Percentiles rank a stretch among this genome's conserved stretches.
Evolutionary conservation across 1,284 basidiomycete species (phyloP).

Genomic region (Ceratobasidium theobromae): DNA sequence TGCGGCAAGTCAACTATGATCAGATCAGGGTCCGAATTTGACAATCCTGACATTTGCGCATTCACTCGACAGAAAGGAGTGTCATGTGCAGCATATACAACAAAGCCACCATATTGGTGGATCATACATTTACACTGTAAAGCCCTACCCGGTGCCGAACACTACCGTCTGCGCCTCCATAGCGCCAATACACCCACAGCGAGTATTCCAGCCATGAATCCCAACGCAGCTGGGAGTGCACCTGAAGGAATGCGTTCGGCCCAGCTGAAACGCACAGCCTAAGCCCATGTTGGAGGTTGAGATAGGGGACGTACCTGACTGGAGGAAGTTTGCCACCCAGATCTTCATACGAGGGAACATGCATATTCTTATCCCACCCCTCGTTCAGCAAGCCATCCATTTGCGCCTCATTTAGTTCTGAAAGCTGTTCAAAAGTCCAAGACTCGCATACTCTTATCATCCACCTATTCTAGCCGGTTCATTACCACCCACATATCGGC

Average conservation of each 20-base stretch:
- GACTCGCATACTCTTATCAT: conserved; percentile 87
- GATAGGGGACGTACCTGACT: not conserved
- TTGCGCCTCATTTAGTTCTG: conserved; percentile 60
- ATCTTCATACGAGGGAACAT: conserved; percentile 27
- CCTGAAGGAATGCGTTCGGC: conserved; percentile 2
- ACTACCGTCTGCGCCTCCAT: not conserved
- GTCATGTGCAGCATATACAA: too few species aligned
- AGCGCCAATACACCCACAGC: not conserved
- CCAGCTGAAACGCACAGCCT: conserved; percentile 17
- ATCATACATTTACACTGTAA: too few species aligned
- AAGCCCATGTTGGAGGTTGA: not conserved
- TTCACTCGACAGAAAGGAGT: too few species aligned
- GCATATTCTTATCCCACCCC: conserved; percentile 63
- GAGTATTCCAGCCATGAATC: conserved; percentile 8
- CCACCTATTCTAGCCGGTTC: conserved; percentile 53
- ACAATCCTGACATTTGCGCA: too few species aligned
- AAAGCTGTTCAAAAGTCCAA: conserved; percentile 80
- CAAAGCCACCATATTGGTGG: not conserved
- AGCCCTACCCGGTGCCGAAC: not conserved
- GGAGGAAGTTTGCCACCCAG: conserved; percentile 12
- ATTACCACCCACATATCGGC: not conserved
- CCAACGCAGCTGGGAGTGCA: not conserved
- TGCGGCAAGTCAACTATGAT: not conserved
- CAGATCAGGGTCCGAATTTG: not conserved
- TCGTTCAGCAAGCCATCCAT: conserved; percentile 63